phyloP scores from a whole-genome alignment of 2,329 filamentous ascomycete genomes.

The Dichotomopilus funicola region DNA sequence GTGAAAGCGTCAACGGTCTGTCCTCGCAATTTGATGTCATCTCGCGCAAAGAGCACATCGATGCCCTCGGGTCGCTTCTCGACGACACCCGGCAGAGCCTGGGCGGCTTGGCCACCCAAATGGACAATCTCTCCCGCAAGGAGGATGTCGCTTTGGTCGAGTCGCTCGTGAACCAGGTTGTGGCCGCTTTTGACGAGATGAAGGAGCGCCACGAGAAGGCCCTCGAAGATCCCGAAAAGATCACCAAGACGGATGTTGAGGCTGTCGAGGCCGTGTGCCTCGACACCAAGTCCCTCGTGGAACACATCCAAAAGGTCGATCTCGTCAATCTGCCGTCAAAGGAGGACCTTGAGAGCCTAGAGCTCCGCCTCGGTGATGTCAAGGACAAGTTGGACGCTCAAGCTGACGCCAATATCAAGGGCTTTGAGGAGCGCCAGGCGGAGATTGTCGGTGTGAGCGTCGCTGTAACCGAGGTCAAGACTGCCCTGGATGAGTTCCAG shows the following conservation, averaged over 20 bases:
- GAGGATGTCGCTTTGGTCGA: constrained; percentile 74
- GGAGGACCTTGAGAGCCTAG: constrained; percentile 66
- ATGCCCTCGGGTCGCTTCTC: constrained; percentile 59
- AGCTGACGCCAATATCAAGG: constrained; percentile 67
- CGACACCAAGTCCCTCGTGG: constrained; percentile 76
- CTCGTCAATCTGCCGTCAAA: constrained; percentile 66
- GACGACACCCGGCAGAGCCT: constrained; percentile 71
- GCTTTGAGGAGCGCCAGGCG: constrained; percentile 74
- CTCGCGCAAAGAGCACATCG: constrained; percentile 58
- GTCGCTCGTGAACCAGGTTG: constrained; percentile 70
- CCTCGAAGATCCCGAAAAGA: constrained; percentile 52
- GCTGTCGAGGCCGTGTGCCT: constrained; percentile 72
- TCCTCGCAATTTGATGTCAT: constrained; percentile 61
- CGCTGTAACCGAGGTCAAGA: constrained; percentile 71
- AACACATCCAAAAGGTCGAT: constrained; percentile 65
- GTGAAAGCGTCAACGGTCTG: constrained; percentile 64
- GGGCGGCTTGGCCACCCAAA: constrained; percentile 55
- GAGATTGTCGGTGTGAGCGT: constrained; percentile 75
- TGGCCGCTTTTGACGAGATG: constrained; percentile 67
- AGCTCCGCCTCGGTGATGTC: constrained; percentile 61
- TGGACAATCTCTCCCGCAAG: constrained; percentile 67
- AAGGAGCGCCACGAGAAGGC: constrained; percentile 50
- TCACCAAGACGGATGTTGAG: constrained; percentile 77
- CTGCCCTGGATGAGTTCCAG: constrained; percentile 70
- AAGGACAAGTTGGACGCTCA: constrained; percentile 59